Percentiles rank a stretch among this genome's conserved stretches.
These are phyloP conservation scores for Cyclaneusma minus DNA, from an alignment of 2,329 filamentous ascomycete genomes.

Conservation along the genomic window DNA sequence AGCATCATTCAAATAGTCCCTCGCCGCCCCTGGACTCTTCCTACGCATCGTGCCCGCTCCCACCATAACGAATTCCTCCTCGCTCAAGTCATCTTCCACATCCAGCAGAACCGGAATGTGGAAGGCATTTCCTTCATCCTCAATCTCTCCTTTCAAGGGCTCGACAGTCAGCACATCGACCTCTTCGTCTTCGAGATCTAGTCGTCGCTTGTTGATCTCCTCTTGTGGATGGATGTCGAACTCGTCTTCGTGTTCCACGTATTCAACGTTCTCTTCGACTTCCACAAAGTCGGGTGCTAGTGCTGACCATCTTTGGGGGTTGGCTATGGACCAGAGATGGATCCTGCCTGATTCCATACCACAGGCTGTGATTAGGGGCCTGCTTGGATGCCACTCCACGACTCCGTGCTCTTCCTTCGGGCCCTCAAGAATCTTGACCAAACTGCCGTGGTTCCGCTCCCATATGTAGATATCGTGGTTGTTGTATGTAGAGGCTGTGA, in stretches of 20 bases:
- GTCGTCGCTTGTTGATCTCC: constrained; percentile 77
- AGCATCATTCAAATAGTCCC: constrained; percentile 48
- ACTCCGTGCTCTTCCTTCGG: constrained; percentile 93
- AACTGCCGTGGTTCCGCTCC: constrained; percentile 83
- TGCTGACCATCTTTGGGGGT: constrained; percentile 92
- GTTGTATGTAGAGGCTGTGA: constrained; percentile 92
- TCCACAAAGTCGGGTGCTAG: constrained; percentile 93
- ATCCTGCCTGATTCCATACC: constrained; percentile 86
- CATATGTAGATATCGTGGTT: constrained; percentile 98
- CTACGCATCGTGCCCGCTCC: constrained; percentile 72
- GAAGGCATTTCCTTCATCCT: constrained; percentile 47
- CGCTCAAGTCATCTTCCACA: constrained; percentile 84
- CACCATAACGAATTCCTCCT: constrained; percentile 65
- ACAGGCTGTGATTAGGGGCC: constrained; percentile 77
- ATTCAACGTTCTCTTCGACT: constrained; percentile 96
- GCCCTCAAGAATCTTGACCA: constrained; percentile 93
- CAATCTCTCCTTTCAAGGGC: constrained; percentile 42
- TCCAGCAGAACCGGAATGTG: constrained; percentile 88
- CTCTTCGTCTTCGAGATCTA: constrained; percentile 86
- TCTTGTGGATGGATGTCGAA: constrained; percentile 96
- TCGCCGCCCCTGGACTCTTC: constrained; percentile 62
- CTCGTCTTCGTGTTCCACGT: constrained; percentile 88
- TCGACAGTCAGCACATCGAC: constrained; percentile 79
- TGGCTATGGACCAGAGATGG: constrained; percentile 91
- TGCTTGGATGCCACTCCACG: constrained; percentile 90